These are phyloP conservation scores for Geoglossum glabrum DNA, from an alignment of 495 filamentous ascomycete genomes.

Conservation along the genomic window DNA sequence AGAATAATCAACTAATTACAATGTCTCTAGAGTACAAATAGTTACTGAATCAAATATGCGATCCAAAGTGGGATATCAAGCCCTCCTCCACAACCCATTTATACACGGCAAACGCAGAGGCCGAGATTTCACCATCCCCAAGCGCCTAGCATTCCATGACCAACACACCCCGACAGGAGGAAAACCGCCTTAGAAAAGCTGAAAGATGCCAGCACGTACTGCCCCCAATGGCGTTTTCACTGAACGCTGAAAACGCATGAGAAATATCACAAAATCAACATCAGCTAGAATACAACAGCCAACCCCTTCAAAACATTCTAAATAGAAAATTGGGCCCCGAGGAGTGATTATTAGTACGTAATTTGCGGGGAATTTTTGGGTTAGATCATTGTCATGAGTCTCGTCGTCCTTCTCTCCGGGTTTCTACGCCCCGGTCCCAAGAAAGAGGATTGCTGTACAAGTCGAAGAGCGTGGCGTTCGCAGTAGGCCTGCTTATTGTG, in stretches of 20 bases:
- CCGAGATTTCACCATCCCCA: not conserved
- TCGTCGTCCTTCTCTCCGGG: conserved; percentile 3
- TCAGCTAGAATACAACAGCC: not conserved
- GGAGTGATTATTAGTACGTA: not conserved
- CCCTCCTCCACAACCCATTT: not conserved
- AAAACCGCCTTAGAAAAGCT: not conserved
- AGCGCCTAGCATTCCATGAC: not conserved
- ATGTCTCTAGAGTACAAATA: too few relatives aligned
- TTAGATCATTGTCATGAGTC: conserved; percentile 3
- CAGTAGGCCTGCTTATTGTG: conserved; percentile 51
- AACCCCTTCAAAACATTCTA: not conserved
- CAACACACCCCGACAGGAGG: not conserved
- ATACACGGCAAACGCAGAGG: not conserved
- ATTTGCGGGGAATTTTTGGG: not conserved
- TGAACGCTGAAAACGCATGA: not conserved
- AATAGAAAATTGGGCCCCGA: not conserved
- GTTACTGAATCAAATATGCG: too few relatives aligned
- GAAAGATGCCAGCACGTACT: not conserved
- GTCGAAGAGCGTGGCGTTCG: conserved; percentile 61
- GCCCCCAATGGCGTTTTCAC: not conserved
- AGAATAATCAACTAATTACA: too few relatives aligned
- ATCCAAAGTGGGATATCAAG: too few relatives aligned
- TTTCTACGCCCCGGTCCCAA: conserved; percentile 8
- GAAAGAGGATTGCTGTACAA: conserved; percentile 25
- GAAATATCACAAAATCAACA: not conserved